These are phyloP conservation scores for Paracoccidioides brasiliensis DNA, from an alignment of 2,329 filamentous ascomycete genomes.

Conservation along the genomic window DNA sequence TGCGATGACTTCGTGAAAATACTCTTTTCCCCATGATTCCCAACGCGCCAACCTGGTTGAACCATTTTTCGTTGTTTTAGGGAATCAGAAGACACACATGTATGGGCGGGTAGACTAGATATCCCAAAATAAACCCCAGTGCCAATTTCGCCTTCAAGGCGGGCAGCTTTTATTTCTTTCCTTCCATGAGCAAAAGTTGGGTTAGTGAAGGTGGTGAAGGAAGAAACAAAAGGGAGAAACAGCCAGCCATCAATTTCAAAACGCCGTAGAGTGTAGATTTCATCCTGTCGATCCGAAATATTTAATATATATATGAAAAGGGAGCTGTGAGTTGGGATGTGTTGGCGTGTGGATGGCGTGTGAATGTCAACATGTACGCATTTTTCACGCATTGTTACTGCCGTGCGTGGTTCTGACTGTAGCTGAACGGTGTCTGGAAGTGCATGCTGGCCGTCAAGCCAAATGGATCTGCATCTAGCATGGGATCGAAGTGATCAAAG, in stretches of 20 bases:
- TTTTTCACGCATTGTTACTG: conserved; percentile 12
- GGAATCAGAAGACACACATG: neutral
- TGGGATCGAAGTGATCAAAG: conserved; percentile 66
- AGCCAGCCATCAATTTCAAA: neutral
- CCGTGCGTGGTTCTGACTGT: conserved; percentile 28
- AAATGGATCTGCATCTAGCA: conserved; percentile 86
- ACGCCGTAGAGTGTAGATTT: neutral
- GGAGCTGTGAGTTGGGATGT: neutral
- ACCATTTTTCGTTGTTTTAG: neutral
- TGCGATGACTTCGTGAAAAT: neutral
- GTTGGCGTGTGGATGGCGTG: neutral
- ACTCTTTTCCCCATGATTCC: neutral
- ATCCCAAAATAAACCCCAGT: neutral
- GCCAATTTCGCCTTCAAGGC: too few species aligned
- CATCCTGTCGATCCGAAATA: neutral
- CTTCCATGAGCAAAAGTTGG: too few species aligned
- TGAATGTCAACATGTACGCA: neutral
- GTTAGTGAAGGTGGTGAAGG: too few species aligned
- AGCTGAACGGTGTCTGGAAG: conserved; percentile 66
- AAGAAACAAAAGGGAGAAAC: neutral
- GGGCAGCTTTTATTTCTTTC: too few species aligned
- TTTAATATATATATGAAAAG: neutral
- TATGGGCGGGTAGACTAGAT: neutral
- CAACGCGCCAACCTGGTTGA: neutral
- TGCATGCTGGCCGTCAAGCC: conserved; percentile 90